Evolutionary conservation across 495 filamentous ascomycete genomes (phyloP), one percentile per base, ranked within the genome.

Genomic region (Amorphotheca resinae): DNA sequence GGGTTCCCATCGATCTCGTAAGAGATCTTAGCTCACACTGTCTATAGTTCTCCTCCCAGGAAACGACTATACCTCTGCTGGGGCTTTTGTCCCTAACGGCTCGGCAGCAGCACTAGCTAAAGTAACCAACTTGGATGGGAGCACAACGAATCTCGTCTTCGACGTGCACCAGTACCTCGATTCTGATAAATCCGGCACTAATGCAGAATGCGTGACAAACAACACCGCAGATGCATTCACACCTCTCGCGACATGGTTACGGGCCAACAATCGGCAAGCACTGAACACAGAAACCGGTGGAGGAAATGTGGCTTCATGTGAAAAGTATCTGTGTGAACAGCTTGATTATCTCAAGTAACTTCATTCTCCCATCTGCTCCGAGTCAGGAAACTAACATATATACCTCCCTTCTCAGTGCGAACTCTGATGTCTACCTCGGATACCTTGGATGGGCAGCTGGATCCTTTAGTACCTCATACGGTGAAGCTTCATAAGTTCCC

Each of bases 121-220:
- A 5, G 63, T 80, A 33, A 72, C 55, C 22, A 77, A 80, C 51
- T 68, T 64, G 3, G 71, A 76, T 50, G 70, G 68, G 15, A 58
- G 49, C 34, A 72, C 63, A 5, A 61, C 62, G 33, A 69, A 72
- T 49, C 60, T 79, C 15, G 58, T 77, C 43, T 68, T 78, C 35
- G 75, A 79, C 46, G 60, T 73, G 2, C 68, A 72, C 51, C 57
- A 69, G 42, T 79, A 77, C 52, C 64, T 78, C 25, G 76, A 79
- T 49, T 57, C 52, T 23, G 76, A 77, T 51, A 65, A 68, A 51
- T 68, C 62, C 16, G 76, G 73, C 17, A 74, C 69, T 3, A 60
- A 71, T 56, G 39, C 61, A 17, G 48, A 62, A 16, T 79, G 75
- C 58, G 59, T 62, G n/a, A 71, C 65, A 14, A 62, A 74, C 52